These are phyloP conservation scores for Dispira simplex DNA, from an alignment of 192 early-diverging fungal species.

Conservation along the genomic window DNA sequence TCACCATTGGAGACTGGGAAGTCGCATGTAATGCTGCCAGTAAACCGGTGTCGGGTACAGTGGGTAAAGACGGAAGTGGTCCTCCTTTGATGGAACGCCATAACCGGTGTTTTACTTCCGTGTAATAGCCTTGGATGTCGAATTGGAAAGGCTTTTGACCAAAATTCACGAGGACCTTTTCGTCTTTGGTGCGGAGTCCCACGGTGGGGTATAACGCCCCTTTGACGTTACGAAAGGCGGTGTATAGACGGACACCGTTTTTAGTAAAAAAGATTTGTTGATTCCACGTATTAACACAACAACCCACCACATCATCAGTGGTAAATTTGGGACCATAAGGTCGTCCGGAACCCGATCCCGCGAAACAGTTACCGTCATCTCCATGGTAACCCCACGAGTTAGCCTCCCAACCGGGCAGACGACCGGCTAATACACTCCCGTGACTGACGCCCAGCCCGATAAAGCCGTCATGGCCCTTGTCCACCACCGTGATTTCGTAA, in stretches of 20 bases:
- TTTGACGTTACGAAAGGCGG: slow-evolving; percentile 32
- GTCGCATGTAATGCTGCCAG: background rate
- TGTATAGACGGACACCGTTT: slow-evolving; percentile 61
- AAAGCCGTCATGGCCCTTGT: slow-evolving; percentile 79
- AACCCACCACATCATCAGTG: slow-evolving; percentile 90
- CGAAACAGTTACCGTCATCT: slow-evolving; percentile 82
- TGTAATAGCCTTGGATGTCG: slow-evolving; percentile 28
- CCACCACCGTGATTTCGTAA: slow-evolving; percentile 72
- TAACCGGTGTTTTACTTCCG: slow-evolving; percentile 10
- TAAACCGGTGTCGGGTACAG: background rate
- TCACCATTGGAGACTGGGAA: background rate
- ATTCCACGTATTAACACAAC: slow-evolving; percentile 73
- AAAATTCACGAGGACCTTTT: slow-evolving; percentile 41
- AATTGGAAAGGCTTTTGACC: slow-evolving; percentile 38
- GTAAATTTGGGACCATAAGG: slow-evolving; percentile 78
- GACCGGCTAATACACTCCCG: slow-evolving; percentile 28
- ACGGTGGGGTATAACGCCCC: slow-evolving; percentile 34
- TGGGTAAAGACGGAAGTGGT: slow-evolving; percentile 2
- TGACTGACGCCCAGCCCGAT: slow-evolving; percentile 83
- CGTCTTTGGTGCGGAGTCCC: slow-evolving; percentile 40
- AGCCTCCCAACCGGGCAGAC: slow-evolving; percentile 85
- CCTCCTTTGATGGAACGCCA: background rate
- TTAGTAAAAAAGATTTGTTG: slow-evolving; percentile 78
- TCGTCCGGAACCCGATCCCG: slow-evolving; percentile 53
- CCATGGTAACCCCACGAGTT: slow-evolving; percentile 95